Evolutionary conservation across 208 protist genomes (phyloP).

Genomic region (Trypanosoma cruzi): DNA sequence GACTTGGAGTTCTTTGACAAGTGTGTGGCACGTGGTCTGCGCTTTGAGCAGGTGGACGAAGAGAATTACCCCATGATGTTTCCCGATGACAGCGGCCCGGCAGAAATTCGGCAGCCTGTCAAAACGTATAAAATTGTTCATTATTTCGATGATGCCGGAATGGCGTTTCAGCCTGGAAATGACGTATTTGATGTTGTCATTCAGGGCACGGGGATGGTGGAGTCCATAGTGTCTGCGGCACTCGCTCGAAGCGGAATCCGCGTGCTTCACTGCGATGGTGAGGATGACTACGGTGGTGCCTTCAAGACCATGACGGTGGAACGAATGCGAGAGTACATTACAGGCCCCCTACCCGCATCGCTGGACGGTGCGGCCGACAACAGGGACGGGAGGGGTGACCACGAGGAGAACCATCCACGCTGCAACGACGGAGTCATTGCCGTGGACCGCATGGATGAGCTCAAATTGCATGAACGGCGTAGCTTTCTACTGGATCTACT

Average conservation of each 20-base stretch:
- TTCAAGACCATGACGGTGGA: conserved; percentile 49
- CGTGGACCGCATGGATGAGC: conserved; percentile 40
- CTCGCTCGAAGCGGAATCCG: conserved; percentile 74
- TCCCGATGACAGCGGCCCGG: conserved; percentile 83
- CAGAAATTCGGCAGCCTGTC: conserved; percentile 76
- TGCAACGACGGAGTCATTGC: neutral
- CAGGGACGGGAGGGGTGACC: neutral
- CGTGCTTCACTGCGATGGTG: conserved; percentile 92
- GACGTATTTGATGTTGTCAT: conserved; percentile 81
- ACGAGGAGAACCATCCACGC: neutral
- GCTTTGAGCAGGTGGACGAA: conserved; percentile 78
- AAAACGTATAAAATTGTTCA: conserved; percentile 76
- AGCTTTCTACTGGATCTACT: conserved; percentile 70
- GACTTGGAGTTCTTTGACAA: conserved; percentile 91
- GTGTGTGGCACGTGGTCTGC: conserved; percentile 67
- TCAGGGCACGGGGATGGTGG: conserved; percentile 85
- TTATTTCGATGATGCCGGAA: conserved; percentile 53
- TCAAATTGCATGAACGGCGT: conserved; percentile 24
- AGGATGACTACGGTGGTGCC: conserved; percentile 78
- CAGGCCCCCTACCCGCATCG: neutral
- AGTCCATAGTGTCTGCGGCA: conserved; percentile 86
- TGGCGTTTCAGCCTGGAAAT: conserved; percentile 34
- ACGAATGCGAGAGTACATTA: conserved; percentile 41
- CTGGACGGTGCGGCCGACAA: neutral
- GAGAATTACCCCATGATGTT: conserved; percentile 90